Base-by-base conservation (phyloP, 2,329 filamentous ascomycete genomes). In the Calycina herbarum region DNA sequence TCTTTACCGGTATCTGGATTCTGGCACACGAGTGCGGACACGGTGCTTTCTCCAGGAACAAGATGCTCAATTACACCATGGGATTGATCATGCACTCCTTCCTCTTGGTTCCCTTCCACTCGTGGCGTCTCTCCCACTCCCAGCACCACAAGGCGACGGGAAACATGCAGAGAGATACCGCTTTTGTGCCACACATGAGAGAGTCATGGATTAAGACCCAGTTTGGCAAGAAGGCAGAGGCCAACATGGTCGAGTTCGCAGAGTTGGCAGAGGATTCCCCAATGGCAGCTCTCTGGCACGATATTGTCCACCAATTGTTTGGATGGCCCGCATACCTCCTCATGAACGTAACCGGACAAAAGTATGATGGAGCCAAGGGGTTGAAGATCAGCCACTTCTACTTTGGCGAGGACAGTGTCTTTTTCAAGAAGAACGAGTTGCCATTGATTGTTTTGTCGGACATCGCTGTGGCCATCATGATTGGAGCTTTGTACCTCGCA, bases 21-120 rank as follows among this genome's bases (percentile, higher is more conserved):
- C 80, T 91, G 57, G 89, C 86, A 8, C 89, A 92, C 75, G 89
- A 92, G 75, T 89, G 86, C 74, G 89, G 89, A 64, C 89, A 92
- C 75, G 85, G 86, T 42, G 87, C 88, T 57, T 90, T 92, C 77
- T 89, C 86, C 13, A 77, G 79, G 27, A 82, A 84, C 75, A 79
- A 79, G 59, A 77, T 72, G 58, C 74, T 90, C 69, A 91, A 91
- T 76, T 84, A 89, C 73, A 77, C 83, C 24, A 81, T 89, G 69
- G 89, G 89, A 64, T 89, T 88, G 81, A 77, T 84, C 64, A 78
- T 87, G 56, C 89, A 92, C 80, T 89, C 86, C 5, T 82, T 84
- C 70, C 81, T 92, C 45, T 77, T 89, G 66, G 88, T 89, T 2
- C 89, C 89, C 3, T 92, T 88, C 79, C 91, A 90, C 79, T 87